Evolutionary conservation across 139 green algal species (phyloP).

Genomic region (Picocystis salinarum): DNA sequence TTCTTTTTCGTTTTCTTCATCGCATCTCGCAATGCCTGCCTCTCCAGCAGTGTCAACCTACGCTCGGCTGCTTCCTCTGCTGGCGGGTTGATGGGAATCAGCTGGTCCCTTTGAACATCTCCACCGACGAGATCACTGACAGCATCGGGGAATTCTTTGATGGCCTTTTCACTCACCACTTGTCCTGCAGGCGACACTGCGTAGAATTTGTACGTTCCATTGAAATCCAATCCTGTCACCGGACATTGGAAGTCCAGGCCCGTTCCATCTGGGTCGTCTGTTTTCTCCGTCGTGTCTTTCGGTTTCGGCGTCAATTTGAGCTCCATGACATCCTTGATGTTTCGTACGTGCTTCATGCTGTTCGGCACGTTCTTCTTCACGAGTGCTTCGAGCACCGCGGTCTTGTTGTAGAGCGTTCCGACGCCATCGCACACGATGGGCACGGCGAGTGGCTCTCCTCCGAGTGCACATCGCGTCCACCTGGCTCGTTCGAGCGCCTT

Average conservation of each 20-base stretch:
- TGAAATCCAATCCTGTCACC: conserved; percentile 20
- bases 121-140: too few relatives aligned
- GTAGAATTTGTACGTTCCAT: conserved; percentile 16
- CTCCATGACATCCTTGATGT: conserved; percentile 11
- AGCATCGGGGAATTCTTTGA: too few relatives aligned
- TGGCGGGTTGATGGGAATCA: too few relatives aligned
- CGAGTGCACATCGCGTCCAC: conserved; percentile 13
- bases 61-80: too few relatives aligned
- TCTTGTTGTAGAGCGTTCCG: conserved; percentile 24
- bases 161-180: conserved; percentile 16
- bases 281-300: conserved; percentile 9
- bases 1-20: too few relatives aligned
- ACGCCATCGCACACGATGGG: conserved; percentile 14
- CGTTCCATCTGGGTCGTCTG: neutral
- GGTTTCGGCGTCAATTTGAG: conserved; percentile 9
- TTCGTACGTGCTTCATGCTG: conserved; percentile 10
- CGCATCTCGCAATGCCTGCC: too few relatives aligned
- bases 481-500: conserved; percentile 6
- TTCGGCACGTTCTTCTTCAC: conserved; percentile 15
- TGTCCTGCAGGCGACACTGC: conserved; percentile 11
- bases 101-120: too few relatives aligned
- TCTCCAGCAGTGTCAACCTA: too few relatives aligned
- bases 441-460: conserved; percentile 8
- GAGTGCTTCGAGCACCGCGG: conserved; percentile 10
- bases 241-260: conserved; percentile 10